Conservation (phyloP, 2,329 filamentous ascomycete genomes). For the Claviceps spartinae region DNA sequence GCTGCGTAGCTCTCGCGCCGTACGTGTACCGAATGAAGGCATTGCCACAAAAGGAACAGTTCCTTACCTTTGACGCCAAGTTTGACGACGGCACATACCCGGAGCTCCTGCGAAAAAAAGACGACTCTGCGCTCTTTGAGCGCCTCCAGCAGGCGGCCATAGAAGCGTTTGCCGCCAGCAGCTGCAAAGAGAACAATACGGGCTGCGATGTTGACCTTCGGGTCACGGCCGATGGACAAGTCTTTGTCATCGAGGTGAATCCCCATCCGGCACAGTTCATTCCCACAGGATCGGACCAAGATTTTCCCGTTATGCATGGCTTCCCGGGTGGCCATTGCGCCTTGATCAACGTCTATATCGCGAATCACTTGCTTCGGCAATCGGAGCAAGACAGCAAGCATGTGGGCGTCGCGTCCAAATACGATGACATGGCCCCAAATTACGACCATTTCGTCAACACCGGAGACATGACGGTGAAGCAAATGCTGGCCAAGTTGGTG, state of each 20-base stretch:
- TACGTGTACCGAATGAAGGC: not conserved
- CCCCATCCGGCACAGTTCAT: not conserved
- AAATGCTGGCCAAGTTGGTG: not conserved
- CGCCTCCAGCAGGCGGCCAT: not conserved
- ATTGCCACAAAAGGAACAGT: not conserved
- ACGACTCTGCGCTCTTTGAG: not conserved
- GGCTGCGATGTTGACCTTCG: conserved; percentile 1
- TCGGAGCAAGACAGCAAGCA: not conserved
- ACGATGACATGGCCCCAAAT: not conserved
- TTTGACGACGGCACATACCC: not conserved
- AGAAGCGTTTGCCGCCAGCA: not conserved
- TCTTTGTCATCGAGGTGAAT: conserved; percentile 1
- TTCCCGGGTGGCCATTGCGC: not conserved
- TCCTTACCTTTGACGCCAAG: conserved; percentile 1
- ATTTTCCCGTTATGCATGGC: not conserved
- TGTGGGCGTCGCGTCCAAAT: not conserved
- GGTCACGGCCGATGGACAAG: not conserved
- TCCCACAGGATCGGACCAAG: not conserved
- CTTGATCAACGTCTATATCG: not conserved
- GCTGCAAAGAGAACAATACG: not conserved
- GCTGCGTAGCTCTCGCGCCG: not conserved
- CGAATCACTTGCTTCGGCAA: not conserved
- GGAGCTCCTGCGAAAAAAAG: not conserved
- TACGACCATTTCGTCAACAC: not conserved
- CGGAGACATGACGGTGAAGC: not conserved